Conservation (phyloP, 768 basidiomycete genomes). For the Hygrocybe punicea region DNA sequence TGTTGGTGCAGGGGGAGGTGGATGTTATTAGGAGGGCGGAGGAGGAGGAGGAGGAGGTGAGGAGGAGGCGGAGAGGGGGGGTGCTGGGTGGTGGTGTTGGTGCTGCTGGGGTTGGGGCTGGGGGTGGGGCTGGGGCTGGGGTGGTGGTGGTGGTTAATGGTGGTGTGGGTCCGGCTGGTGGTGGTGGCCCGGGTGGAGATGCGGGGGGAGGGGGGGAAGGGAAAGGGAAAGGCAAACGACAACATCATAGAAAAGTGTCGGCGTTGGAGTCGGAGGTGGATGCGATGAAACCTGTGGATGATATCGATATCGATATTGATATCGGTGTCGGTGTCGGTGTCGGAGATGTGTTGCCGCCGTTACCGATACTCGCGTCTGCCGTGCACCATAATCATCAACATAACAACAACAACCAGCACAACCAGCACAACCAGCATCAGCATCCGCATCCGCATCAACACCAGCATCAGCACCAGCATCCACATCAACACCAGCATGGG, state of each 20-base stretch:
- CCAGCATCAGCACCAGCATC: not conserved
- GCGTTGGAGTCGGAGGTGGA: slow-evolving; percentile 41
- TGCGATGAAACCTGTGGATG: slow-evolving; percentile 77
- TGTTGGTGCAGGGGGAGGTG: slow-evolving; percentile 86
- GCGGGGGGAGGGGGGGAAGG: not conserved
- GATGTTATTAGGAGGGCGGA: slow-evolving; percentile 72
- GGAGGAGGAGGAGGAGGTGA: slow-evolving; percentile 57
- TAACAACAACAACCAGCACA: too few species aligned
- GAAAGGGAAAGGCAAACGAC: not conserved
- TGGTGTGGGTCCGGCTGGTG: not conserved
- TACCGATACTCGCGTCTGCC: not conserved
- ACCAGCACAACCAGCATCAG: too few species aligned
- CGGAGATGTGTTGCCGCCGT: slow-evolving; percentile 7
- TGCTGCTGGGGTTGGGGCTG: slow-evolving; percentile 1
- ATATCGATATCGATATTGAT: too few species aligned
- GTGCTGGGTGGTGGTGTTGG: slow-evolving; percentile 43
- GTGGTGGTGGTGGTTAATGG: not conserved
- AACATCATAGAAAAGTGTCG: slow-evolving; percentile 33
- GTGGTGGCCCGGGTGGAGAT: not conserved
- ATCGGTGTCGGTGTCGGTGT: too few species aligned
- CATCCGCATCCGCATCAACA: too few species aligned
- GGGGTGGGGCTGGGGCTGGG: not conserved
- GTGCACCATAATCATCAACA: too few species aligned
- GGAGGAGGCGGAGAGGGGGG: slow-evolving; percentile 37
- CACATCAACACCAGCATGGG: slow-evolving; percentile 18